These are phyloP conservation scores for Trametes gibbosa DNA, from an alignment of 768 basidiomycete species.

Conservation along the genomic window DNA sequence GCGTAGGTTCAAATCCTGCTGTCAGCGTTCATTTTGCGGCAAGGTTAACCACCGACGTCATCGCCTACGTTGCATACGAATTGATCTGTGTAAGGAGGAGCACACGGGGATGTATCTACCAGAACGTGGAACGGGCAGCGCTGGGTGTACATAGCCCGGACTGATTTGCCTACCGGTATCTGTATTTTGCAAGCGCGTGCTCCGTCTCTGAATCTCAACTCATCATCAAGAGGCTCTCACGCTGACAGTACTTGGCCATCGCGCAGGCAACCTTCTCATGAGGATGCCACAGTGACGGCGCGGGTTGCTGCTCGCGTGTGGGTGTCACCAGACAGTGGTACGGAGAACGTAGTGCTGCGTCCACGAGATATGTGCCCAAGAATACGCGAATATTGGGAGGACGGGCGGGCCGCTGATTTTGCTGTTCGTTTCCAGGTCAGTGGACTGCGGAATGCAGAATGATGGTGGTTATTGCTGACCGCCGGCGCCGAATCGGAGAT, in stretches of 20 bases:
- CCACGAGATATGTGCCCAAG: neutral
- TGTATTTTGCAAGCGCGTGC: no score
- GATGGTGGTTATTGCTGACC: neutral
- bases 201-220: no score
- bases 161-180: no score
- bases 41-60: no score
- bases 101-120: no score
- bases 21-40: constrained; percentile 58
- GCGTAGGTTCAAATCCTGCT: constrained; percentile 93
- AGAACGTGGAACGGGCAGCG: no score
- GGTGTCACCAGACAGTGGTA: neutral
- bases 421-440: constrained; percentile 12
- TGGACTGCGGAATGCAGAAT: constrained; percentile 5
- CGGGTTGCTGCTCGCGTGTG: neutral
- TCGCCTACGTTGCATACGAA: no score
- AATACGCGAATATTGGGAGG: neutral
- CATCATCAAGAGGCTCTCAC: no score
- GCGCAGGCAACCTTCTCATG: neutral
- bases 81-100: no score
- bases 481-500: constrained; percentile 1
- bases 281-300: neutral
- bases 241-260: no score
- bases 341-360: neutral
- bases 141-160: no score
- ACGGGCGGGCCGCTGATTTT: neutral